phyloP scores from a whole-genome alignment of 306 rosid genomes.

The Rosa persica region DNA sequence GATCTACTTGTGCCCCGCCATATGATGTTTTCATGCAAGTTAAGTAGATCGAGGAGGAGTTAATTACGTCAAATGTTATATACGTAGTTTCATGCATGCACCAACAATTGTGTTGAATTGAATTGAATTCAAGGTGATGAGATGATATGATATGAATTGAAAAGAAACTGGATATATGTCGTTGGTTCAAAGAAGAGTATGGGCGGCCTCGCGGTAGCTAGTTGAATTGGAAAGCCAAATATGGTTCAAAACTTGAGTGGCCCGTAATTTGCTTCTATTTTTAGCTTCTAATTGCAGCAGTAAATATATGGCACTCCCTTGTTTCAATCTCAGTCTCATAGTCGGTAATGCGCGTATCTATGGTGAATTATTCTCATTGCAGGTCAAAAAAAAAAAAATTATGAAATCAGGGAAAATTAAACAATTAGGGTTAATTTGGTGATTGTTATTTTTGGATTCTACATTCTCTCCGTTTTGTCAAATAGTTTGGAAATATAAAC shows the following conservation, averaged over 20 bases:
- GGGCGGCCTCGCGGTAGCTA: neutral
- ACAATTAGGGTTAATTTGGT: neutral
- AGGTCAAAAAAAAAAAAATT: too few relatives aligned
- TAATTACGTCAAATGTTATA: neutral
- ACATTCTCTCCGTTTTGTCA: neutral
- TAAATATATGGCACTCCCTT: neutral
- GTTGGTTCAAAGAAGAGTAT: neutral
- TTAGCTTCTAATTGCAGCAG: constrained; percentile 4
- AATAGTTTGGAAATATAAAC: neutral
- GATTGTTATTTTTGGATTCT: neutral
- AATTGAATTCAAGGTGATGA: neutral
- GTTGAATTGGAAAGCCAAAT: neutral
- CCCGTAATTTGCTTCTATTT: constrained; percentile 5
- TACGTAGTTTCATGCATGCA: neutral
- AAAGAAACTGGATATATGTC: neutral
- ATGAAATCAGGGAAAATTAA: too few relatives aligned
- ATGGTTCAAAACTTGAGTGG: constrained; percentile 5
- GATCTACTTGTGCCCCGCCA: neutral
- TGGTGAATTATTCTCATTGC: neutral
- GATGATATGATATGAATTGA: neutral
- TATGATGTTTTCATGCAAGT: neutral
- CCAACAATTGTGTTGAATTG: neutral
- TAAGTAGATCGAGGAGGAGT: neutral
- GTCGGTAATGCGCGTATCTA: neutral
- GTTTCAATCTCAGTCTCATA: constrained; percentile 13